phyloP scores from a whole-genome alignment of 1,284 basidiomycete genomes.

The Microbotryum silenes-acaulis region DNA sequence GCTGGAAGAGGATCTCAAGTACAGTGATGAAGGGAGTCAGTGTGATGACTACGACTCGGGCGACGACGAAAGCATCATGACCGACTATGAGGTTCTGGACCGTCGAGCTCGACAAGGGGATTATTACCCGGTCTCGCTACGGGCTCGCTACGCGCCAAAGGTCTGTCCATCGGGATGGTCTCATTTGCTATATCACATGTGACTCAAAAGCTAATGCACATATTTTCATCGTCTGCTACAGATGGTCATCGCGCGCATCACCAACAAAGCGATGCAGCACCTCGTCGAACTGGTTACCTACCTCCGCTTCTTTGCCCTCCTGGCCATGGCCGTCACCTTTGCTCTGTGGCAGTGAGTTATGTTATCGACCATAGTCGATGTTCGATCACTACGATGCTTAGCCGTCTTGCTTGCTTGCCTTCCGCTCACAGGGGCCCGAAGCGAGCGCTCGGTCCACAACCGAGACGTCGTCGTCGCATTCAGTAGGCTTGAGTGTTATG shows the following conservation, averaged over 20 bases:
- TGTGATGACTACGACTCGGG: background rate
- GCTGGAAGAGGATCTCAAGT: background rate
- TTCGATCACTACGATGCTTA: no score
- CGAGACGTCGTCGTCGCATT: no score
- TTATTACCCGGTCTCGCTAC: slow-evolving; percentile 29
- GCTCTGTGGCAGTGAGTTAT: slow-evolving; percentile 27
- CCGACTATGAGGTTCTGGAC: background rate
- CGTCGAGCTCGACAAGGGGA: slow-evolving; percentile 10
- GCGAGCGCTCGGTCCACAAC: no score
- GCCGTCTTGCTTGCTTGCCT: no score
- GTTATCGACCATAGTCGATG: background rate
- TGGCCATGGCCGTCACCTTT: slow-evolving; percentile 19
- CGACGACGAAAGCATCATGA: slow-evolving; percentile 3
- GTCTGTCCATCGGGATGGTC: background rate
- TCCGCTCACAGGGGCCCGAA: no score
- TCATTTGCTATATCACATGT: no score
- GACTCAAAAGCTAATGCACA: no score
- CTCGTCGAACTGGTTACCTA: slow-evolving; percentile 18
- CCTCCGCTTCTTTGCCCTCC: slow-evolving; percentile 20
- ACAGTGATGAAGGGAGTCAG: background rate
- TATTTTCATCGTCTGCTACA: no score
- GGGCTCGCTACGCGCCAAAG: slow-evolving; percentile 27
- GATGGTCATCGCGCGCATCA: slow-evolving; percentile 15
- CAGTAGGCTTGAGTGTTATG: no score
- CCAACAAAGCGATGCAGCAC: slow-evolving; percentile 17